Percentiles rank a stretch among this genome's conserved stretches.
Evolutionary conservation across 1,284 basidiomycete species (phyloP).

Genomic region (Mycena sp.): DNA sequence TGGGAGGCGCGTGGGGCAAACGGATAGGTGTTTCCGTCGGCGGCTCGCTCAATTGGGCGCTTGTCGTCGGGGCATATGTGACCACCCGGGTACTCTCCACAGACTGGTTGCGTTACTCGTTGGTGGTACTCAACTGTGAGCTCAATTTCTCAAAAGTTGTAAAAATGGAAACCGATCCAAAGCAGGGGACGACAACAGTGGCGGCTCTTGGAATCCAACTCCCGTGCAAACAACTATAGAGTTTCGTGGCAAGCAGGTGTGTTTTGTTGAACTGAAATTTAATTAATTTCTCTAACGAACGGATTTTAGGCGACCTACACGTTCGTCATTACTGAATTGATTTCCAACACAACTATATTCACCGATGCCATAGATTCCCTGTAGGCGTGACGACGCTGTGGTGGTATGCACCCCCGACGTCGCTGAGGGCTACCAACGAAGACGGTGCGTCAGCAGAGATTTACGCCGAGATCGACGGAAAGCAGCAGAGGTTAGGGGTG

Average conservation of each 20-base stretch:
- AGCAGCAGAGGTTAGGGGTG: slow-evolving; percentile 26
- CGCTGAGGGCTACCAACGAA: slow-evolving; percentile 9
- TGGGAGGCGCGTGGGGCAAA: slow-evolving; percentile 72
- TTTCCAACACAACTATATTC: no score
- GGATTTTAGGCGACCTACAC: slow-evolving; percentile 68
- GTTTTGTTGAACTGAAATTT: slow-evolving; percentile 7
- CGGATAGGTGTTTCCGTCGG: slow-evolving; percentile 71
- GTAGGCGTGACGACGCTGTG: slow-evolving; percentile 65
- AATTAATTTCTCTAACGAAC: not conserved
- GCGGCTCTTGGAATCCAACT: slow-evolving; percentile 65
- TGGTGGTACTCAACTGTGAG: slow-evolving; percentile 74
- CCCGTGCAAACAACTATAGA: slow-evolving; percentile 73
- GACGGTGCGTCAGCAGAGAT: slow-evolving; percentile 11
- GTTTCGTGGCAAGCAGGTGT: slow-evolving; percentile 73
- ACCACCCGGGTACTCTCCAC: slow-evolving; percentile 61
- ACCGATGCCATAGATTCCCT: slow-evolving; percentile 53
- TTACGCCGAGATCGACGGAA: slow-evolving; percentile 30
- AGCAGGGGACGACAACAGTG: slow-evolving; percentile 60
- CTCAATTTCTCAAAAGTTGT: not conserved
- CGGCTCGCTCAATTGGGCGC: slow-evolving; percentile 65
- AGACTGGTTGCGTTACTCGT: slow-evolving; percentile 72
- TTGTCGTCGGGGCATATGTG: slow-evolving; percentile 71
- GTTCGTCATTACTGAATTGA: slow-evolving; percentile 2
- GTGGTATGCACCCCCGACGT: slow-evolving; percentile 34
- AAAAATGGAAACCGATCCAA: not conserved